Evolutionary conservation across 768 basidiomycete species (phyloP).

Genomic region (Mycena vitilis): DNA sequence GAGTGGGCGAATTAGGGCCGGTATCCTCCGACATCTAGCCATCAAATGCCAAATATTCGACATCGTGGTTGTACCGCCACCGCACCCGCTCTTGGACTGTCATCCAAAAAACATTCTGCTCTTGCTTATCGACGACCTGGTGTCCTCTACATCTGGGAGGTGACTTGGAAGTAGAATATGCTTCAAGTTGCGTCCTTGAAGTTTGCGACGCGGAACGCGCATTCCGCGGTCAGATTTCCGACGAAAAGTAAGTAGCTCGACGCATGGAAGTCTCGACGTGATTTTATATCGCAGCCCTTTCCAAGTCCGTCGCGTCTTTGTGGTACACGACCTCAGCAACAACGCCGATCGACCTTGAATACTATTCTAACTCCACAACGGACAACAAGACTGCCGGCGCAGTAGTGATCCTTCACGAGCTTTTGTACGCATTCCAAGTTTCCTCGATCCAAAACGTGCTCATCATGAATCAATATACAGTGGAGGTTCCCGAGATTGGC

Average conservation of each 20-base stretch:
- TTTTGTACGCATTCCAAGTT: slow-evolving; percentile 59
- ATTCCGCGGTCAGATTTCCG: neutral
- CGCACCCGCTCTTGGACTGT: too few relatives aligned
- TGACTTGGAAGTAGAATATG: too few relatives aligned
- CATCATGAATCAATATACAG: slow-evolving; percentile 49
- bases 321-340: neutral
- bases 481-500: slow-evolving; percentile 92
- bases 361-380: slow-evolving; percentile 32
- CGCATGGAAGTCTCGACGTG: neutral
- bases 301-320: neutral
- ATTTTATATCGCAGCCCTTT: neutral
- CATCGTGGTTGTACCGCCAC: too few relatives aligned
- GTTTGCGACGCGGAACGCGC: too few relatives aligned
- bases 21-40: too few relatives aligned
- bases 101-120: too few relatives aligned
- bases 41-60: too few relatives aligned
- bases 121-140: too few relatives aligned
- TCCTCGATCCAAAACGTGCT: neutral
- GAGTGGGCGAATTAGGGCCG: too few relatives aligned
- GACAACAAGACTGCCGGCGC: slow-evolving; percentile 50
- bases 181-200: too few relatives aligned
- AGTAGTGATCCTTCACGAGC: slow-evolving; percentile 70
- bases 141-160: too few relatives aligned
- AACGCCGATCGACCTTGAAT: slow-evolving; percentile 29
- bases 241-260: neutral